A percentile compares a stretch with the other conserved stretches of the same genome.
Conservation (phyloP, 1,284 basidiomycete genomes). For the Cryptococcus wingfieldii region DNA sequence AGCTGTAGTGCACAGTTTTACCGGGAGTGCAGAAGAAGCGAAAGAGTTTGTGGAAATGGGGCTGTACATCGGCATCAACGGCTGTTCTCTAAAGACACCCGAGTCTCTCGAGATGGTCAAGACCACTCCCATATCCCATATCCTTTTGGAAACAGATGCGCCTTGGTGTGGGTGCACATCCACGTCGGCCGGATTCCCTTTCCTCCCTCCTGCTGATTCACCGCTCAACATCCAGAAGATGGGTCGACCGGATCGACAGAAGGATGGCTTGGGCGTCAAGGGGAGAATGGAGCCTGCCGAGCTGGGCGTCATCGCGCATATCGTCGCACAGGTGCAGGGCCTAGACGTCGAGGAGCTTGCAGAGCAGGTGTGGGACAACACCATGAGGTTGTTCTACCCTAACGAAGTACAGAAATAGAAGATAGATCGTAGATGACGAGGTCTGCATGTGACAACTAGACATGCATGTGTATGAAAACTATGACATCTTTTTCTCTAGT, state of each 20-base stretch:
- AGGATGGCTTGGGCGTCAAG: constrained; percentile 64
- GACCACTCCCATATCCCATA: constrained; percentile 59
- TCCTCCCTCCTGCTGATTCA: constrained; percentile 50
- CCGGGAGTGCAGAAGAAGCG: constrained; percentile 65
- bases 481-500: too few species aligned
- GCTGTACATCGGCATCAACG: constrained; percentile 71
- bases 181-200: constrained; percentile 65
- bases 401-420: constrained; percentile 6
- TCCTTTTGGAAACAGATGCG: constrained; percentile 80
- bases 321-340: constrained; percentile 60
- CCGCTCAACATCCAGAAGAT: constrained; percentile 55
- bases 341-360: constrained; percentile 60
- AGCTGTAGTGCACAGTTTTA: constrained; percentile 84
- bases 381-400: constrained; percentile 58
- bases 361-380: constrained; percentile 64
- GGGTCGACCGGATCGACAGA: constrained; percentile 64
- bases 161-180: constrained; percentile 80
- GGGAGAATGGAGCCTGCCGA: constrained; percentile 75
- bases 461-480: neutral
- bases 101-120: constrained; percentile 64
- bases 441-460: neutral
- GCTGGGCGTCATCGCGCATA: constrained; percentile 62
- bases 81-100: constrained; percentile 76
- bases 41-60: constrained; percentile 69
- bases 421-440: neutral